phyloP scores from a whole-genome alignment of 1,139 yeast genomes.

The Sugiyamaella pinicola region DNA sequence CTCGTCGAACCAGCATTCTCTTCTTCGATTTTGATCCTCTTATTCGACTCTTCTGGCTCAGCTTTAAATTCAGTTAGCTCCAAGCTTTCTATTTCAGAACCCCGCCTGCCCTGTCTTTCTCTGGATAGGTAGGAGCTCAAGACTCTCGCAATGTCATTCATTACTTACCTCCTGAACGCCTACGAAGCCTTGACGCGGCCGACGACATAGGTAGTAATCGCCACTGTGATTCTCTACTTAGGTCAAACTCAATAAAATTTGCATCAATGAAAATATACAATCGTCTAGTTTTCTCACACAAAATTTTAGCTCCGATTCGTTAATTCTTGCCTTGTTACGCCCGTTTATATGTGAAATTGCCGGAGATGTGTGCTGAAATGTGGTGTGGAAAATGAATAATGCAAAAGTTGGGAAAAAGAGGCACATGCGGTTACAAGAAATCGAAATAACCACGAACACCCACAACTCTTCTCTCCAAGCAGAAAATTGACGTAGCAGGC shows the following conservation, averaged over 20 bases:
- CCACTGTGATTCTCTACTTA: conserved; percentile 8
- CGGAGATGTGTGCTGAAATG: not conserved
- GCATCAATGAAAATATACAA: conserved; percentile 27
- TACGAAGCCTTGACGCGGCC: conserved; percentile 17
- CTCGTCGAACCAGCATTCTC: not conserved
- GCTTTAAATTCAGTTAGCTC: conserved; percentile 3
- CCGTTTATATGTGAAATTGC: not conserved
- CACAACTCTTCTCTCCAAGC: too few relatives aligned
- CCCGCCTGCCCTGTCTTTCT: too few relatives aligned
- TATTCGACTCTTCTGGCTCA: conserved; percentile 13
- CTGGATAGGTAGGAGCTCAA: too few relatives aligned
- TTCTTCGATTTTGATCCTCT: conserved; percentile 17
- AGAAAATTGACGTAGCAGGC: too few relatives aligned
- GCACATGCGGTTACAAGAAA: not conserved
- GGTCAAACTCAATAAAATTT: conserved; percentile 18
- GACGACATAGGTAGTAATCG: conserved; percentile 14
- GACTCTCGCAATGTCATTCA: not conserved
- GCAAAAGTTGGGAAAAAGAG: conserved; percentile 13
- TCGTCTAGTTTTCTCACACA: conserved; percentile 22
- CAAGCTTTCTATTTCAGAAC: not conserved
- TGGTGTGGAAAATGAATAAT: conserved; percentile 15
- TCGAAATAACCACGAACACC: too few relatives aligned
- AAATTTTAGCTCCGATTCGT: conserved; percentile 25
- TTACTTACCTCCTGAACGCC: conserved; percentile 16
- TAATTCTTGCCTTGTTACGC: conserved; percentile 1